phyloP scores from a whole-genome alignment of 2,329 filamentous ascomycete species.

The Colletotrichum aenigma region DNA sequence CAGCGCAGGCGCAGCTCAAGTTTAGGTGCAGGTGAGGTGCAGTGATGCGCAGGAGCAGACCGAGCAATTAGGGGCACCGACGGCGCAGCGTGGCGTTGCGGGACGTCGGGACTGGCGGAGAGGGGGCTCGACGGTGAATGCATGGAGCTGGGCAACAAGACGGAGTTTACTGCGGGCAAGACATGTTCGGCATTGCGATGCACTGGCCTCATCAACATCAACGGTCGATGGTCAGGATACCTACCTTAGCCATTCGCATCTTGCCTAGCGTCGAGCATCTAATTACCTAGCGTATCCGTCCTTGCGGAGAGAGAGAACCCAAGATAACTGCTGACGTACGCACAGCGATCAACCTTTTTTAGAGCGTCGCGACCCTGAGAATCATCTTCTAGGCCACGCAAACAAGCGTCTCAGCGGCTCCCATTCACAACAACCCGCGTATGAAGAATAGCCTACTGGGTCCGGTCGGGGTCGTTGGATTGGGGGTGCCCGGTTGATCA shows the following conservation, averaged over 20 bases:
- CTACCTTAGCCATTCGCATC: background rate
- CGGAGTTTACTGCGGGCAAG: background rate
- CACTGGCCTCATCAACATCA: background rate
- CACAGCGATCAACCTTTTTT: background rate
- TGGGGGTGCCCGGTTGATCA: background rate
- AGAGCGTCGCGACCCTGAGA: background rate
- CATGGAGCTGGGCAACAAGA: background rate
- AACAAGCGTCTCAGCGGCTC: background rate
- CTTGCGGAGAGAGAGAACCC: background rate
- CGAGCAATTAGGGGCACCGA: background rate
- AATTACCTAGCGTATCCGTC: background rate
- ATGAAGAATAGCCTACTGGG: background rate
- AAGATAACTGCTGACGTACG: background rate
- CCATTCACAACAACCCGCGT: background rate
- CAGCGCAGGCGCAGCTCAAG: background rate
- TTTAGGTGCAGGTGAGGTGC: background rate
- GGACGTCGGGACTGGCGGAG: constrained; percentile 4
- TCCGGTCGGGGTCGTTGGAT: background rate
- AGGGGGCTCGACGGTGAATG: background rate
- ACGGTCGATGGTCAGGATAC: background rate
- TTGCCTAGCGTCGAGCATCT: background rate
- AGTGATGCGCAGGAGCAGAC: background rate
- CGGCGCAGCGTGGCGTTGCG: constrained; percentile 5
- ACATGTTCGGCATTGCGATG: background rate
- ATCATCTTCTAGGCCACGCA: background rate